Conservation (phyloP, 2,329 filamentous ascomycete genomes). For the Neonectria neomacrospora region DNA sequence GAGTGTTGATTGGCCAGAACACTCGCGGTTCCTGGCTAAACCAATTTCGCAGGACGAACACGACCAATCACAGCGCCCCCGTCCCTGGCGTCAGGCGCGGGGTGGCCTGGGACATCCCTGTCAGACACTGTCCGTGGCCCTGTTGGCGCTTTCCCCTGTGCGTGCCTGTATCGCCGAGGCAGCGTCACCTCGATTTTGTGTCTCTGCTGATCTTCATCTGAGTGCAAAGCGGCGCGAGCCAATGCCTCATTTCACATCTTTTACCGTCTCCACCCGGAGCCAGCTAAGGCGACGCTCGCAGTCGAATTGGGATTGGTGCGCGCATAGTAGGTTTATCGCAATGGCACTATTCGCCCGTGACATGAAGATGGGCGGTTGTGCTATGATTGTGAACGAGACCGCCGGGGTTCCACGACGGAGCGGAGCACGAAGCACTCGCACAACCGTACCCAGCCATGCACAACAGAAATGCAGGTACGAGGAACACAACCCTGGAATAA, state of each 20-base stretch:
- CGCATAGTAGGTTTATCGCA: not conserved
- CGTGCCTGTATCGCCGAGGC: slow-evolving; percentile 18
- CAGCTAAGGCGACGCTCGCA: not conserved
- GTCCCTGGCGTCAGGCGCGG: slow-evolving; percentile 42
- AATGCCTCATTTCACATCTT: slow-evolving; percentile 13
- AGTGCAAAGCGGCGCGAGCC: not conserved
- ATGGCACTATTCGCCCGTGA: not conserved
- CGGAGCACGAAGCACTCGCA: not conserved
- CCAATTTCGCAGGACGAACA: slow-evolving; percentile 23
- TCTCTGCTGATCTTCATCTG: slow-evolving; percentile 45
- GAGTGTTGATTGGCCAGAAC: slow-evolving; percentile 29
- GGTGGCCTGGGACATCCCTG: slow-evolving; percentile 25
- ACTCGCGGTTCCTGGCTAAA: slow-evolving; percentile 44
- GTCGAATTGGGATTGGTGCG: slow-evolving; percentile 1
- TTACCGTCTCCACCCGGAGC: not conserved
- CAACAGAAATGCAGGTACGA: not conserved
- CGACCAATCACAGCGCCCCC: slow-evolving; percentile 35
- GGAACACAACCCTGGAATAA: not conserved
- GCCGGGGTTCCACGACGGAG: not conserved
- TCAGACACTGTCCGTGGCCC: slow-evolving; percentile 1
- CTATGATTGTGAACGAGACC: not conserved
- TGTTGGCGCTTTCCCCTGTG: slow-evolving; percentile 24
- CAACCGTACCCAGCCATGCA: not conserved
- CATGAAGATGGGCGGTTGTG: not conserved
- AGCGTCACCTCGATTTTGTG: slow-evolving; percentile 15